A percentile compares a stretch with the other conserved stretches of the same genome.
These are phyloP conservation scores for Cicer chorassanicum DNA, from an alignment of 306 rosid genomes.

Conservation along the genomic window DNA sequence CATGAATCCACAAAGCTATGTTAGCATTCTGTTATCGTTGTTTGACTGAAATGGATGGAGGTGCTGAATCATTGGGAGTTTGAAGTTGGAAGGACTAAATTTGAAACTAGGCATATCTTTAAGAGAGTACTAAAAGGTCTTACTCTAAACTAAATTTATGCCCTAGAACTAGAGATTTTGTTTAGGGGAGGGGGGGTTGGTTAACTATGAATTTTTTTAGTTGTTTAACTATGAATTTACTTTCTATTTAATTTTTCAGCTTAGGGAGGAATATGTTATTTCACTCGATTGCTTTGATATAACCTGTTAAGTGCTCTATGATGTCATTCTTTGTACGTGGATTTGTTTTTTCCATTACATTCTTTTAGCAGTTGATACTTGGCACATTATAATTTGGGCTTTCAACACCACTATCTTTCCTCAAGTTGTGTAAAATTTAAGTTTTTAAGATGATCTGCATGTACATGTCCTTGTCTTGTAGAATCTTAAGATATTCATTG, in stretches of 20 bases:
- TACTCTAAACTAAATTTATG: slow-evolving; percentile 6
- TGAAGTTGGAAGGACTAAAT: background rate
- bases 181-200: slow-evolving; percentile 8
- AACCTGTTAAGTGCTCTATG: background rate
- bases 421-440: slow-evolving; percentile 13
- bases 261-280: slow-evolving; percentile 18
- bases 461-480: slow-evolving; percentile 1
- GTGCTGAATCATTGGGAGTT: slow-evolving; percentile 5
- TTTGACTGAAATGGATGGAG: slow-evolving; percentile 10
- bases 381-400: slow-evolving; percentile 19
- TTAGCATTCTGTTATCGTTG: slow-evolving; percentile 5
- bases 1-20: background rate
- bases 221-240: slow-evolving; percentile 2
- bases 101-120: background rate
- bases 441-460: background rate
- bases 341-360: slow-evolving; percentile 3
- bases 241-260: background rate
- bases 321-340: background rate
- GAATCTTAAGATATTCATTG: slow-evolving; percentile 41
- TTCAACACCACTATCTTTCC: background rate
- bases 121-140: background rate
- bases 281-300: slow-evolving; percentile 1
- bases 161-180: background rate
- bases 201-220: background rate
- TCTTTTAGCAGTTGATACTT: background rate